Evolutionary conservation across 2,329 filamentous ascomycete species (phyloP), one percentile per base, ranked within the genome.

Genomic region (Phyllosticta citrichinensis): DNA sequence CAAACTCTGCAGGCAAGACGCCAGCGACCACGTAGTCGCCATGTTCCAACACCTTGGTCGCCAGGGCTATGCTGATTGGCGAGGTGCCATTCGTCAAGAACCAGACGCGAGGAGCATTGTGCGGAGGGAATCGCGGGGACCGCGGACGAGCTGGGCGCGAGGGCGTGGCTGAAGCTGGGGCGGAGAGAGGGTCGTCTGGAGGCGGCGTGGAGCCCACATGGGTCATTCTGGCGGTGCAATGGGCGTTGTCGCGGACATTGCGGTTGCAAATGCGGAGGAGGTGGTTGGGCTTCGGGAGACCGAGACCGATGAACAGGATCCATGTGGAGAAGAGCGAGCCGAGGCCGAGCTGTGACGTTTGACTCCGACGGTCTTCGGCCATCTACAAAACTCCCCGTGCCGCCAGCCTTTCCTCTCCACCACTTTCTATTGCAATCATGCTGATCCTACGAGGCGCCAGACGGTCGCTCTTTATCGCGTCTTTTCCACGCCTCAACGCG

Each of bases 1-100:
- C 88, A 65, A 92, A 87, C 74, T 94, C 89, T 57, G 82, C 78
- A 2, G 90, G 87, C 55, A 89, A 85, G 35, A 97, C 81, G 59
- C 92, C 94, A 5, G 91, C 88, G 55, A 93, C 87, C 55, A 96
- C 88, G 71, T 88, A 92, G 74, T 97, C 94, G 56, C 94, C 93
- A 74, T 97, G 91, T n/a, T 85, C 84, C 55, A 97, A 86, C 52
- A 96, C 81, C 67, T 90, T 84, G 60, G 88, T 85, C 59, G 91
- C 88, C 62, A 97, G 81, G 54, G 89, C 87, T 63, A 96, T 88
- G 59, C 87, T 87, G 65, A 97, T 83, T 12, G 93, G 91, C 40
- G 91, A 93, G 63, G 93, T 83, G 35, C 90, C 89, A 62, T 89
- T 87, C 11, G 92, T 96, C 65, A 99, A 79, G 70, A 99, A 86